Conservation (phyloP, 2,329 filamentous ascomycete species). For the Penicillium sp. region DNA sequence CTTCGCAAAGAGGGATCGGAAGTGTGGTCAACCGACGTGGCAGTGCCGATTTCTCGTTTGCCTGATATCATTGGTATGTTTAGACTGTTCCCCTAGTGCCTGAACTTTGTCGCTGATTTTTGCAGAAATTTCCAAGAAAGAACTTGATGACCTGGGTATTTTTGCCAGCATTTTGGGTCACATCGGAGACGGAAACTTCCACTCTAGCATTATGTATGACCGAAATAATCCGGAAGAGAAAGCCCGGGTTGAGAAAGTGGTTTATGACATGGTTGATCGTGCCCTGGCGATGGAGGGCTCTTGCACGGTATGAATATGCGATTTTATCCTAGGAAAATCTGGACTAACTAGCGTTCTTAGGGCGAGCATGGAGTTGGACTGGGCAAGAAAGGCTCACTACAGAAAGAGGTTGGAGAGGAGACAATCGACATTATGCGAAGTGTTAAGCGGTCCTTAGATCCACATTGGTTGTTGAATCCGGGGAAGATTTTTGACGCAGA, state of each 20-base stretch:
- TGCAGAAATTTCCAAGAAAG: slow-evolving; percentile 81
- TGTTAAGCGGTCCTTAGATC: slow-evolving; percentile 82
- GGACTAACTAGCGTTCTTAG: slow-evolving; percentile 23
- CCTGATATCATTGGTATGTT: slow-evolving; percentile 63
- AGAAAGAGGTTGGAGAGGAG: slow-evolving; percentile 78
- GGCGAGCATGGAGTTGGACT: slow-evolving; percentile 86
- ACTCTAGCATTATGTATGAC: slow-evolving; percentile 90
- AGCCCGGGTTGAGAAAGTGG: slow-evolving; percentile 76
- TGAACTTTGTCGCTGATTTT: slow-evolving; percentile 15
- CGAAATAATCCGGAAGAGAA: slow-evolving; percentile 69
- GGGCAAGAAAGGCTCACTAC: slow-evolving; percentile 79
- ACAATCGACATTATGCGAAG: slow-evolving; percentile 83
- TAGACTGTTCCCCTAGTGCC: neutral
- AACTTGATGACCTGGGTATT: slow-evolving; percentile 81
- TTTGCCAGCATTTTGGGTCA: slow-evolving; percentile 90
- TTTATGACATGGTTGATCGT: slow-evolving; percentile 88
- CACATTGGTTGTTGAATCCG: slow-evolving; percentile 86
- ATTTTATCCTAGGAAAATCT: neutral
- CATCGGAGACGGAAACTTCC: slow-evolving; percentile 93
- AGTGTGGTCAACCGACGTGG: slow-evolving; percentile 66
- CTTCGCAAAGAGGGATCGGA: slow-evolving; percentile 60
- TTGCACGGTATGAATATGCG: slow-evolving; percentile 62
- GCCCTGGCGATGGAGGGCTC: slow-evolving; percentile 94
- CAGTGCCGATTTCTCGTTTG: slow-evolving; percentile 63
- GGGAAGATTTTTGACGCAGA: slow-evolving; percentile 82